Evolutionary conservation across 805 yeast genomes (phyloP).

Genomic region (Suhomyces faveliae): DNA sequence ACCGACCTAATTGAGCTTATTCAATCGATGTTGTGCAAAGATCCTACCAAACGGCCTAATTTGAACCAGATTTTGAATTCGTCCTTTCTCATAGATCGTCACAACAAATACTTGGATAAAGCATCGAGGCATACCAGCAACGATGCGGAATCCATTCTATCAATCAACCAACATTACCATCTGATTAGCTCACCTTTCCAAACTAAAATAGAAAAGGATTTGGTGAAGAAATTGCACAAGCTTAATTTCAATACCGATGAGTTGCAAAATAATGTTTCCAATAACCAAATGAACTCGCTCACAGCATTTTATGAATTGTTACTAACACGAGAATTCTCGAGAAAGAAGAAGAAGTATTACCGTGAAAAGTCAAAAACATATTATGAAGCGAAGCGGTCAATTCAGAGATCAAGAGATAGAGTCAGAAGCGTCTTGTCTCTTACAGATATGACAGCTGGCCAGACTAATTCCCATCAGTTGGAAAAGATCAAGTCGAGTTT

Average conservation of each 20-base stretch:
- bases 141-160: constrained; percentile 37
- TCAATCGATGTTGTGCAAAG: constrained; percentile 57
- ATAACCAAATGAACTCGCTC: constrained; percentile 64
- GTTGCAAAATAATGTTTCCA: constrained; percentile 55
- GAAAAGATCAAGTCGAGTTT: constrained; percentile 38
- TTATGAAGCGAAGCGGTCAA: constrained; percentile 31
- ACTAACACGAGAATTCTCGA: constrained; percentile 49
- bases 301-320: constrained; percentile 74
- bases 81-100: constrained; percentile 31
- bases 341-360: constrained; percentile 31
- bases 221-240: constrained; percentile 58
- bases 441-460: constrained; percentile 26
- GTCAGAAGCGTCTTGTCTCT: constrained; percentile 38
- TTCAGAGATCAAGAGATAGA: constrained; percentile 29
- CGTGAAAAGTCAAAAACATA: constrained; percentile 32
- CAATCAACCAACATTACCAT: constrained; percentile 39
- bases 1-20: constrained; percentile 52
- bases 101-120: constrained; percentile 25
- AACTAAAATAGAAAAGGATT: constrained; percentile 58
- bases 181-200: constrained; percentile 43
- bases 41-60: constrained; percentile 61
- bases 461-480: constrained; percentile 30
- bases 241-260: constrained; percentile 63
- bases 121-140: constrained; percentile 16
- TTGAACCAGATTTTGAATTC: constrained; percentile 38